Conservation (phyloP, 2,329 filamentous ascomycete species). For the Talaromyces sp. region DNA sequence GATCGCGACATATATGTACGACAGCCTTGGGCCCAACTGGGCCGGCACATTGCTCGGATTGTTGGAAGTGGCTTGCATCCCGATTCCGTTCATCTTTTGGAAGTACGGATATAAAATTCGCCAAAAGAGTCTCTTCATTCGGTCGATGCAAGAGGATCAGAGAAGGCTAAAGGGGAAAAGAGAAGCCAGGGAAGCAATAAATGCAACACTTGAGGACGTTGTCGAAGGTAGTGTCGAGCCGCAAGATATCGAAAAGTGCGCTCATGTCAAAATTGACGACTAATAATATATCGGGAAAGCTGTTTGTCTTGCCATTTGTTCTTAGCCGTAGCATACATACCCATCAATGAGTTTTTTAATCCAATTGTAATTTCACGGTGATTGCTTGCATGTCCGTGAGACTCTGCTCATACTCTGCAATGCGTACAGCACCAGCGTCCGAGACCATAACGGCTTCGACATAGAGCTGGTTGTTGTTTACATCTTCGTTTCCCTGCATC, state of each 20-base stretch:
- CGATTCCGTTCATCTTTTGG: constrained; percentile 78
- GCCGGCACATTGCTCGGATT: constrained; percentile 71
- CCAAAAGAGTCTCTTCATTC: constrained; percentile 53
- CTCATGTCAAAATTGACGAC: neutral
- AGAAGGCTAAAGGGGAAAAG: constrained; percentile 44
- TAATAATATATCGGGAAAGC: neutral
- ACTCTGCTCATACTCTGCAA: constrained; percentile 67
- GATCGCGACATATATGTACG: constrained; percentile 70
- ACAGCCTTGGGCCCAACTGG: constrained; percentile 68
- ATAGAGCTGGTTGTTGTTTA: constrained; percentile 29
- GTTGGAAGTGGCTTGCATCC: constrained; percentile 69
- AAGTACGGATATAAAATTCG: constrained; percentile 56
- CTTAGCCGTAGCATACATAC: constrained; percentile 6
- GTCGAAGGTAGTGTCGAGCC: constrained; percentile 13
- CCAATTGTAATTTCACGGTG: constrained; percentile 26
- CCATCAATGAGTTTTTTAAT: neutral
- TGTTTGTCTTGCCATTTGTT: neutral
- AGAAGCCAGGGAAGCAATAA: constrained; percentile 23
- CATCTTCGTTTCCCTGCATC: neutral
- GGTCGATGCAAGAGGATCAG: constrained; percentile 55
- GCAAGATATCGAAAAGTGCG: constrained; percentile 14
- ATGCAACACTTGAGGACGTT: constrained; percentile 21
- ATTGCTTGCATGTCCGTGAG: constrained; percentile 42
- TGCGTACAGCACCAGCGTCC: constrained; percentile 67
- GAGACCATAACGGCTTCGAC: constrained; percentile 77